Evolutionary conservation across 257 asterid genomes (phyloP), one percentile per base, ranked within the genome.

Genomic region (Linaria vulgaris): DNA sequence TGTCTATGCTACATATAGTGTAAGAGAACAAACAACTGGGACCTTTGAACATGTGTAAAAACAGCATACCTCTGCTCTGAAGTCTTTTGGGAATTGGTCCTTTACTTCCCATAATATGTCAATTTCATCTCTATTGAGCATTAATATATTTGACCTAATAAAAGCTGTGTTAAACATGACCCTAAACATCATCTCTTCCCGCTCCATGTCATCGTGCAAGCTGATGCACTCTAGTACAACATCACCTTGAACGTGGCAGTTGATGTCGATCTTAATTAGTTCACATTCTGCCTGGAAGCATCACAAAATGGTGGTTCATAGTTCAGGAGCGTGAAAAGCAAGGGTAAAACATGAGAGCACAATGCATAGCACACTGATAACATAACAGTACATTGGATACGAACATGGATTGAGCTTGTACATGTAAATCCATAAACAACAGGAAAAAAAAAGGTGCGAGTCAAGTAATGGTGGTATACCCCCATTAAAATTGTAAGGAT

Each of bases 91-190:
- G 67, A 91, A 91, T 59, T 66, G 91, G 73, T 88, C 89, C 83
- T 86, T 91, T 22, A 88, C 82, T 78, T 83, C 95, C 98, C 98
- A 91, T 69, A 81, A 59, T 27, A 72, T 70, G 74, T 91, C 98
- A 54, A 91, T 83, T 65, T 88, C 96, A 71, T 86, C 96, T 50
- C 89, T 88, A 66, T 82, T 91, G 67, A 91, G 91, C 72, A 91
- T 91, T 74, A 91, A 79, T 67, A 91, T 91, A 74, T 91, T 91
- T 66, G 98, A 91, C 79, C 98, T 78, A 57, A 91, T 84, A 82
- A 91, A 91, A 66, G 96, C 95, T 39, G 98, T 91, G 80, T 91
- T 91, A 69, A 91, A 91, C 98, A 91, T 91, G 77, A 68, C 86
- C 22, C 98, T 84, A 53, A 91, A 91, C 83, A 88, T 84, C 96